Conservation (phyloP, 495 filamentous ascomycete species). For the Pyronema omphalodes region DNA sequence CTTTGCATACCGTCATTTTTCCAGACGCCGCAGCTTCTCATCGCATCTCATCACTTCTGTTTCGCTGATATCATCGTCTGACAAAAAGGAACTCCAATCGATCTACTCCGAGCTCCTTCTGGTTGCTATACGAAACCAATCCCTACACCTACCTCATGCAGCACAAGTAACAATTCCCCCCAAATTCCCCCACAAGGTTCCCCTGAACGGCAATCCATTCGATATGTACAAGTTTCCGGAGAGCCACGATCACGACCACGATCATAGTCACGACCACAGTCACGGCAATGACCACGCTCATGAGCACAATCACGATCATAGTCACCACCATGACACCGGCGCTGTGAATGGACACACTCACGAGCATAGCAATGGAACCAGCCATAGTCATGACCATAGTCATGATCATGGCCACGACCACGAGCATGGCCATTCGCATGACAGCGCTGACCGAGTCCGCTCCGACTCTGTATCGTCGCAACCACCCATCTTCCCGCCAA, state of each 20-base stretch:
- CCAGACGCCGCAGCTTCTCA: too few relatives aligned
- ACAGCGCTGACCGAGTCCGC: background rate
- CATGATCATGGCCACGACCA: background rate
- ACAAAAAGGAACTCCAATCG: background rate
- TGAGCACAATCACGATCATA: constrained; percentile 2
- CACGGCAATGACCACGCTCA: background rate
- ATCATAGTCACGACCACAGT: background rate
- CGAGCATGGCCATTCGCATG: background rate
- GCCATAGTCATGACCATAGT: background rate
- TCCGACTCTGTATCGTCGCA: background rate
- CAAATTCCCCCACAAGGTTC: constrained; percentile 2
- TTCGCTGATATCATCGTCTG: too few relatives aligned
- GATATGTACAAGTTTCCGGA: background rate
- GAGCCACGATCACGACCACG: background rate
- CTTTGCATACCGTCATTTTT: too few relatives aligned
- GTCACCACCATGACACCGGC: background rate
- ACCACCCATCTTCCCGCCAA: background rate
- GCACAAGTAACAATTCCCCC: background rate
- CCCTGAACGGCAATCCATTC: background rate
- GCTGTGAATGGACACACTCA: constrained; percentile 5
- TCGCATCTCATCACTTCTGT: too few relatives aligned
- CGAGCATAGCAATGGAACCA: background rate
- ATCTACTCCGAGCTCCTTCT: background rate
- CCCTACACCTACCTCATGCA: background rate
- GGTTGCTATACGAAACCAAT: background rate